Base-by-base conservation (phyloP, 2,329 filamentous ascomycete genomes). In the Alternaria novae-zelandiae region DNA sequence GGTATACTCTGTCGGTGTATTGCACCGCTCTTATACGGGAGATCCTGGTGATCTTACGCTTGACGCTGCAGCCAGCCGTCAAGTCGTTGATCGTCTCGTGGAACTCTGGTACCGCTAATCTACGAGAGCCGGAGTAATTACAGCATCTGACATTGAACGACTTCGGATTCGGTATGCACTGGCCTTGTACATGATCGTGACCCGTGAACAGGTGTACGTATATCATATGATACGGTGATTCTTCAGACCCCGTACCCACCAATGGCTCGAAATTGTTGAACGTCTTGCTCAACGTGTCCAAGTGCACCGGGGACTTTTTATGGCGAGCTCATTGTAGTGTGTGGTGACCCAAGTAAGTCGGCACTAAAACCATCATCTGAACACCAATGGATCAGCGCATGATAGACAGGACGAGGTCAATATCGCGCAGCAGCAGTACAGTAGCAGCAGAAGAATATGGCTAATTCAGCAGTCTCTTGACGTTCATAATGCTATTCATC, bases 1-100 rank as follows among this genome's bases (percentile, higher is more conserved):
- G 55, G 63, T 55, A 36, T 41, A n/a, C 47, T 51, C 26, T 53
- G 49, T 53, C 49, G 30, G 49, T 53, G 28, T 53, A 53, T 53
- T 23, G 49, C 49, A 53, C 49, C 30, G 49, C 49, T 53, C 49
- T 41, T 30, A 17, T 30, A 50, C 25, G n/a, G 25, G 26, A 17
- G 25, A 30, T 50, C 46, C 46, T 36, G 49, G 20, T 53, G 11
- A 25, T 44, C 28, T 47, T 26, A 21, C 20, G 36, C 32, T 26
- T 41, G 53, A 57, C 46, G 56, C 61, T 68, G 63, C 61, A 67
- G 46, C 54, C 54, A 53, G 49, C 62, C 57, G 57, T 55, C 20
- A 25, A 53, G 49, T 53, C 30, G 21, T 53, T 23, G 49, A 30
- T 36, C 49, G 30, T 36, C 20, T 41, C 49, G 49, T 36, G 20